These are phyloP conservation scores for Boletus sp. DNA, from an alignment of 768 basidiomycete genomes.

Conservation along the genomic window DNA sequence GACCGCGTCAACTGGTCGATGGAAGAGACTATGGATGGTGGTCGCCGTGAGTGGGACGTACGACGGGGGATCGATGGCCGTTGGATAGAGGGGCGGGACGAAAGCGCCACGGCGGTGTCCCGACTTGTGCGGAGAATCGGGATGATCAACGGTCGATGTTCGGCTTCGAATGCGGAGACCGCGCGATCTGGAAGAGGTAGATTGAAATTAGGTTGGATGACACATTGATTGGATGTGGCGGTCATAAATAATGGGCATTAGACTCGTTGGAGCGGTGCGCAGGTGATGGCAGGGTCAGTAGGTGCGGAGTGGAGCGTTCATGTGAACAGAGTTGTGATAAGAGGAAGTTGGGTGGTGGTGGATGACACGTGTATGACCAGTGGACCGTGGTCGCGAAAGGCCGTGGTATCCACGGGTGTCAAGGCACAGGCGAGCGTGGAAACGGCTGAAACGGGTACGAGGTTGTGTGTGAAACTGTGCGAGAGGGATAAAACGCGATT, in stretches of 20 bases:
- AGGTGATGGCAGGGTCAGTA: slow-evolving; percentile 7
- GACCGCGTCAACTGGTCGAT: neutral
- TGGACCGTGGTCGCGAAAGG: neutral
- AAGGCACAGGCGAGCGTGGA: slow-evolving; percentile 11
- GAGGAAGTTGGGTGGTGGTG: slow-evolving; percentile 5
- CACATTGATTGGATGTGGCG: slow-evolving; percentile 15
- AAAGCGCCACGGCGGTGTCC: neutral
- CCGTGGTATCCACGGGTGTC: slow-evolving; percentile 27
- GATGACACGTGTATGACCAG: slow-evolving; percentile 23
- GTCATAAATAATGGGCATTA: slow-evolving; percentile 9
- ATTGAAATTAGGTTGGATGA: slow-evolving; percentile 25
- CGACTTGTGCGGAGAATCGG: slow-evolving; percentile 23
- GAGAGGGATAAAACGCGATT: neutral
- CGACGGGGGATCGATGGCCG: neutral
- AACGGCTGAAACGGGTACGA: slow-evolving; percentile 4
- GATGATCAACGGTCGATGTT: slow-evolving; percentile 10
- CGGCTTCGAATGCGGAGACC: slow-evolving; percentile 16
- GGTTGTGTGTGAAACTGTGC: slow-evolving; percentile 1
- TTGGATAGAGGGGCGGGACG: neutral
- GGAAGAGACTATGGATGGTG: neutral
- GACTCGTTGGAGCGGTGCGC: slow-evolving; percentile 3
- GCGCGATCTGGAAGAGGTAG: slow-evolving; percentile 24
- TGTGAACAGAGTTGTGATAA: slow-evolving; percentile 20
- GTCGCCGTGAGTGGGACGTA: neutral
- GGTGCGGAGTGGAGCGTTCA: slow-evolving; percentile 14